Percentiles rank a stretch among this genome's conserved stretches.
phyloP scores from a whole-genome alignment of 2,329 filamentous ascomycete genomes.

The Aspergillus aculeatus region DNA sequence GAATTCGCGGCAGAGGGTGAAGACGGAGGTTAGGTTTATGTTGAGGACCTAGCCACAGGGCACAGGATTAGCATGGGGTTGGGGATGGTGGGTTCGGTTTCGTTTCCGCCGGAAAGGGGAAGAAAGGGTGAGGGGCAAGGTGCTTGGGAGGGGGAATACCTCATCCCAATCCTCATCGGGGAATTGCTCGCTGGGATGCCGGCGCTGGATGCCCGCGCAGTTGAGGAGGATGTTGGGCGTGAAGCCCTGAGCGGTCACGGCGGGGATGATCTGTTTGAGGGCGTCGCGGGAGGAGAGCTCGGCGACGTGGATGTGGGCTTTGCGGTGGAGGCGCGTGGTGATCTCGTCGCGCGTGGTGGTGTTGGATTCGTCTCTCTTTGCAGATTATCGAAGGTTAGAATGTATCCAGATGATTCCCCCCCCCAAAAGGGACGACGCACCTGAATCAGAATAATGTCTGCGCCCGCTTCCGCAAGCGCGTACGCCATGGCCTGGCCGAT shows the following conservation, averaged over 20 bases:
- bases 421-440: conserved; percentile 16
- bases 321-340: conserved; percentile 38
- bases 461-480: conserved; percentile 48
- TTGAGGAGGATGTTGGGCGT: conserved; percentile 77
- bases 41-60: conserved; percentile 70
- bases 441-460: conserved; percentile 46
- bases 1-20: conserved; percentile 36
- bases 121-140: too few relatives aligned
- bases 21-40: conserved; percentile 58
- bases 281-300: conserved; percentile 44
- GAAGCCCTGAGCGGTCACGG: conserved; percentile 46
- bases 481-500: conserved; percentile 50
- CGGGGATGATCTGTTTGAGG: conserved; percentile 42
- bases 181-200: conserved; percentile 73
- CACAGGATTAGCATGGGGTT: not conserved
- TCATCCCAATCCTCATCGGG: conserved; percentile 75
- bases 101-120: too few relatives aligned
- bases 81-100: too few relatives aligned
- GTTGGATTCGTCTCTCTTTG: conserved; percentile 54
- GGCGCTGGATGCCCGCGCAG: conserved; percentile 80
- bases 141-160: conserved; percentile 32
- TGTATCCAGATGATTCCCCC: too few relatives aligned
- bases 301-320: conserved; percentile 45
- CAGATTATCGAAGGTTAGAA: too few relatives aligned
- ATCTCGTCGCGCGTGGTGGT: conserved; percentile 45